Evolutionary conservation across 352 stramenopile genomes (phyloP).

Genomic region (Thraustochytrium striatum): DNA sequence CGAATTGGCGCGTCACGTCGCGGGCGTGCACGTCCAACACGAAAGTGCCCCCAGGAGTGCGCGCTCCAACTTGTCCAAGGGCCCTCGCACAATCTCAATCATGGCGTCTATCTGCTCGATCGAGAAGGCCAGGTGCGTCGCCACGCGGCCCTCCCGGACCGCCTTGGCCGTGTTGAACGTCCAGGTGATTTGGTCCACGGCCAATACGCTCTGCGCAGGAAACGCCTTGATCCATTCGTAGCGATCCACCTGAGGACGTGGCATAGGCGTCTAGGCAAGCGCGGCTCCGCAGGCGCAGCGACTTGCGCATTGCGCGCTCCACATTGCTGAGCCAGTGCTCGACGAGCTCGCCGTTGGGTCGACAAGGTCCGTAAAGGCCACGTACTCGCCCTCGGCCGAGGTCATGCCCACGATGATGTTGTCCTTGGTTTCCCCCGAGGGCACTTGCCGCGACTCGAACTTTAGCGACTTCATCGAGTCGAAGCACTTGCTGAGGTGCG

Average conservation of each 20-base stretch:
- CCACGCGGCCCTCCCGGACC: slow-evolving; percentile 52
- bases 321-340: slow-evolving; percentile 50
- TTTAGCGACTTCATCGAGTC: slow-evolving; percentile 63
- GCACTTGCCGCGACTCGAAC: slow-evolving; percentile 85
- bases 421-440: slow-evolving; percentile 58
- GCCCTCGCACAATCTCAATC: slow-evolving; percentile 80
- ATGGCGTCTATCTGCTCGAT: slow-evolving; percentile 84
- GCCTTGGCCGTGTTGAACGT: slow-evolving; percentile 80
- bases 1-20: slow-evolving; percentile 85
- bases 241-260: slow-evolving; percentile 60
- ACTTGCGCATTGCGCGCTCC: slow-evolving; percentile 49
- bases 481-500: slow-evolving; percentile 88
- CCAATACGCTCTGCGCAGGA: slow-evolving; percentile 83
- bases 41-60: slow-evolving; percentile 73
- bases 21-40: slow-evolving; percentile 91
- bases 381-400: slow-evolving; percentile 81
- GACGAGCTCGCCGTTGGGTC: slow-evolving; percentile 38
- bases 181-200: slow-evolving; percentile 88
- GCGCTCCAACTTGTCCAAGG: slow-evolving; percentile 67
- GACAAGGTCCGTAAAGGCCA: slow-evolving; percentile 53
- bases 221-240: slow-evolving; percentile 85
- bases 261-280: slow-evolving; percentile 74
- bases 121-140: slow-evolving; percentile 58
- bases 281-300: slow-evolving; percentile 66
- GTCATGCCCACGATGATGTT: slow-evolving; percentile 66